Percentiles rank a stretch among this genome's conserved stretches.
Evolutionary conservation across 164 flowering plant genomes (phyloP).

Genomic region (Vitis amurensis): DNA sequence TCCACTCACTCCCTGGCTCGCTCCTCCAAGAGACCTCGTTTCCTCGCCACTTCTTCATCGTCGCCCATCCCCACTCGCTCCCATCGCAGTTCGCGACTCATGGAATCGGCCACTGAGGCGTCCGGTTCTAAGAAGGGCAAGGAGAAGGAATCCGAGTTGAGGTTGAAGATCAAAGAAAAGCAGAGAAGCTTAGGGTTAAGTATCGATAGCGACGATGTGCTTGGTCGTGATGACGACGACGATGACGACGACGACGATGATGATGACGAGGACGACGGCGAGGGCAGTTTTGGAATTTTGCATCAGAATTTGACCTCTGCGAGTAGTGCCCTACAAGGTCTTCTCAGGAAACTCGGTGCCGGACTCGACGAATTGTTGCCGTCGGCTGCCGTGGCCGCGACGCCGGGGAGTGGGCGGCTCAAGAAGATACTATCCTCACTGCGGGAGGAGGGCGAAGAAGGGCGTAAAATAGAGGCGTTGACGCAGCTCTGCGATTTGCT

Average conservation of each 20-base stretch:
- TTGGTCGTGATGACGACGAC: too few relatives aligned
- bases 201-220: constrained; percentile 29
- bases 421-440: constrained; percentile 88
- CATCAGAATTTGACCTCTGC: constrained; percentile 86
- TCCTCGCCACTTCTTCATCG: constrained; percentile 30
- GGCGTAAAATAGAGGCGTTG: constrained; percentile 86
- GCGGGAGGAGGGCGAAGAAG: constrained; percentile 96
- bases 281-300: constrained; percentile 67
- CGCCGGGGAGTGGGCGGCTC: constrained; percentile 78
- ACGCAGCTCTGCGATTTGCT: constrained; percentile 97
- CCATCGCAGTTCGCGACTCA: constrained; percentile 31
- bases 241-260: constrained; percentile 24
- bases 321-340: constrained; percentile 89
- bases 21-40: constrained; percentile 64
- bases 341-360: constrained; percentile 84
- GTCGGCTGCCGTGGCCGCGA: constrained; percentile 56
- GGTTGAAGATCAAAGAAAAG: constrained; percentile 50
- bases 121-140: constrained; percentile 84
- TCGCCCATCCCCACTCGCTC: constrained; percentile 55
- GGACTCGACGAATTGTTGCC: constrained; percentile 92
- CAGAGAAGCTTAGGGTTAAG: constrained; percentile 52
- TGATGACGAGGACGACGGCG: constrained; percentile 69
- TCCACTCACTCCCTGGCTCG: constrained; percentile 71
- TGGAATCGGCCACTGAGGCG: constrained; percentile 62
- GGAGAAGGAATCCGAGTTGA: constrained; percentile 81